phyloP scores from a whole-genome alignment of 306 rosid genomes.

The Trichosanthes cucumerina region DNA sequence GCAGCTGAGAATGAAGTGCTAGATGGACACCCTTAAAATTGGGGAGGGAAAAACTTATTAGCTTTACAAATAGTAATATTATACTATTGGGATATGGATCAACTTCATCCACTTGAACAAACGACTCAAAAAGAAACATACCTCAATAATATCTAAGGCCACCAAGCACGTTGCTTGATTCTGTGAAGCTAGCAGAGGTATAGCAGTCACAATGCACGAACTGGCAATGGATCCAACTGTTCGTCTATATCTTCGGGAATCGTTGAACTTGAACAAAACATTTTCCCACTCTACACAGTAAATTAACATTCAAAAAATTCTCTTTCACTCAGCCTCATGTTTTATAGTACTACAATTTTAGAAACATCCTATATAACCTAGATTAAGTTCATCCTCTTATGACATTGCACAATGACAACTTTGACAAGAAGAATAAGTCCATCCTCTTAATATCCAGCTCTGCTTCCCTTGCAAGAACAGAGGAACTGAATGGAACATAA shows the following conservation, averaged over 20 bases:
- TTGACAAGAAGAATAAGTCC: not conserved
- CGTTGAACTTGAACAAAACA: constrained; percentile 59
- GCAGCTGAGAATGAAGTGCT: not conserved
- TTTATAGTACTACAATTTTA: not conserved
- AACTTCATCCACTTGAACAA: not conserved
- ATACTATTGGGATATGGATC: not conserved
- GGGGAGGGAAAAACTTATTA: not conserved
- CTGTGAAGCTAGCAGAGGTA: constrained; percentile 64
- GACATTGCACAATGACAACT: not conserved
- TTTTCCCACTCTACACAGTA: constrained; percentile 61
- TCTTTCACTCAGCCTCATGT: not conserved
- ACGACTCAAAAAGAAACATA: constrained; percentile 21
- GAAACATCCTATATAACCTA: not conserved
- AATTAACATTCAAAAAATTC: constrained; percentile 8
- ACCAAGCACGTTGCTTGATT: constrained; percentile 60
- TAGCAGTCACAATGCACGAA: constrained; percentile 71
- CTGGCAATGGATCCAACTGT: constrained; percentile 71
- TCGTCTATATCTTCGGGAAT: constrained; percentile 73
- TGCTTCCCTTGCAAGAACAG: not conserved
- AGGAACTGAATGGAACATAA: not conserved
- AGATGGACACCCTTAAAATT: not conserved
- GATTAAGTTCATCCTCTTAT: not conserved
- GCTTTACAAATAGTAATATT: not conserved
- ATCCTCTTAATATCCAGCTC: constrained; percentile 1
- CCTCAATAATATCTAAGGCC: constrained; percentile 82